Conservation (phyloP, 2,329 filamentous ascomycete genomes). For the Pezicula carpinea region DNA sequence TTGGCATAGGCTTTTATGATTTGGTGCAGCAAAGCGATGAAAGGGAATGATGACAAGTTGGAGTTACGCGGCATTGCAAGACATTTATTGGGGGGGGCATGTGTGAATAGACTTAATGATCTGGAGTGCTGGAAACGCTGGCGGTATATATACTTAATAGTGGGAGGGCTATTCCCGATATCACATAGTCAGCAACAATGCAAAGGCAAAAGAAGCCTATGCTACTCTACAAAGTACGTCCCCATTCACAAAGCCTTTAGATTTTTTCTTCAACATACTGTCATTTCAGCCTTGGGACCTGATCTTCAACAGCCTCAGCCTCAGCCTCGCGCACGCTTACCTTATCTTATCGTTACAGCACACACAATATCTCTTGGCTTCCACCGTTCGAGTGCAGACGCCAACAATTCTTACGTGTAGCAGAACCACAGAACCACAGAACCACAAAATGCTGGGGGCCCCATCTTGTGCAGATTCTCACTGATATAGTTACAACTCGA, state of each 20-base stretch:
- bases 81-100: not conserved
- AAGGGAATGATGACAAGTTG: not conserved
- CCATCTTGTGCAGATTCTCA: not conserved
- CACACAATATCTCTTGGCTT: not conserved
- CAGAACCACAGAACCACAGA: no score
- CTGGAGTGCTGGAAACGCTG: not conserved
- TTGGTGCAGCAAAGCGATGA: not conserved
- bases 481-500: not conserved
- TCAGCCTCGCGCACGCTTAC: not conserved
- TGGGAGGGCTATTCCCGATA: not conserved
- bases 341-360: not conserved
- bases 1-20: not conserved
- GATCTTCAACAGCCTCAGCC: not conserved
- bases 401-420: no score
- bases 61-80: not conserved
- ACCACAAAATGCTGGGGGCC: not conserved
- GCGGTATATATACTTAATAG: not conserved
- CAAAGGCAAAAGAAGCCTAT: no score
- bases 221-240: no score
- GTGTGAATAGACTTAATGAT: not conserved
- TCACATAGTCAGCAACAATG: no score
- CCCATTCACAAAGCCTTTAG: no score
- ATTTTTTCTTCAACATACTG: no score
- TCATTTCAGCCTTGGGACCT: no score
- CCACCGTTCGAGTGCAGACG: not conserved